A percentile compares a stretch with the other conserved stretches of the same genome.
These are phyloP conservation scores for Tetraselmis striata DNA, from an alignment of 139 green algal genomes.

Conservation along the genomic window DNA sequence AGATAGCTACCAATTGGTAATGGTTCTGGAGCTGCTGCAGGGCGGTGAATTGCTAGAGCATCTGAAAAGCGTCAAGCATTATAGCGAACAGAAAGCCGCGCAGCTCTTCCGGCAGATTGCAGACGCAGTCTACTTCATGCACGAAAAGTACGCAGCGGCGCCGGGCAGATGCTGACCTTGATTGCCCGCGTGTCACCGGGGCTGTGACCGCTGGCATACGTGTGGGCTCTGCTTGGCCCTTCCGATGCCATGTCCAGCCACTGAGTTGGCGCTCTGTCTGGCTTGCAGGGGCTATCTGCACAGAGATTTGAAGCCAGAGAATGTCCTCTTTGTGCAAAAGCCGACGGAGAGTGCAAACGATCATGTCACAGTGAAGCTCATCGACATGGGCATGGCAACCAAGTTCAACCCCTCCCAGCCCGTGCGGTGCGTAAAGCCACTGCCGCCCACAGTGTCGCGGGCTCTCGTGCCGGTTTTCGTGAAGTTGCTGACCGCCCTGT, in stretches of 20 bases:
- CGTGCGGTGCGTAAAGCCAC: background rate
- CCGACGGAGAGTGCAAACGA: conserved; percentile 8
- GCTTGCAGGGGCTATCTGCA: background rate
- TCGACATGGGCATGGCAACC: conserved; percentile 46
- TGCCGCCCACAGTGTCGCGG: too few relatives aligned
- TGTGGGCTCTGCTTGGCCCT: too few relatives aligned
- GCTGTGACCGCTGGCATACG: too few relatives aligned
- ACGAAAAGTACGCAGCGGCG: conserved; percentile 17
- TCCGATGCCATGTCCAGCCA: too few relatives aligned
- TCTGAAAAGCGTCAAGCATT: conserved; percentile 33
- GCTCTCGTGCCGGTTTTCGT: background rate
- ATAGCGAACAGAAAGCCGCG: conserved; percentile 29
- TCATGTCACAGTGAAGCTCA: conserved; percentile 32
- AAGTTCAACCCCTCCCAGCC: conserved; percentile 5
- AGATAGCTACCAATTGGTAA: conserved; percentile 14
- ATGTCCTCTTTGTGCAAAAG: conserved; percentile 29
- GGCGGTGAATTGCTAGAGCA: conserved; percentile 42
- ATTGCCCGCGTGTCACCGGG: too few relatives aligned
- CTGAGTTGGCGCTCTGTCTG: too few relatives aligned
- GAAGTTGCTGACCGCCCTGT: background rate
- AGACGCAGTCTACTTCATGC: conserved; percentile 33
- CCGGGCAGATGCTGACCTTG: too few relatives aligned
- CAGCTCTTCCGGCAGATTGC: conserved; percentile 34
- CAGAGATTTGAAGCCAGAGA: conserved; percentile 33
- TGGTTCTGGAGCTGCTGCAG: conserved; percentile 38